A percentile compares a stretch with the other conserved stretches of the same genome.
Evolutionary conservation across 331 rosid species (phyloP).

Genomic region (Quercus lobata): DNA sequence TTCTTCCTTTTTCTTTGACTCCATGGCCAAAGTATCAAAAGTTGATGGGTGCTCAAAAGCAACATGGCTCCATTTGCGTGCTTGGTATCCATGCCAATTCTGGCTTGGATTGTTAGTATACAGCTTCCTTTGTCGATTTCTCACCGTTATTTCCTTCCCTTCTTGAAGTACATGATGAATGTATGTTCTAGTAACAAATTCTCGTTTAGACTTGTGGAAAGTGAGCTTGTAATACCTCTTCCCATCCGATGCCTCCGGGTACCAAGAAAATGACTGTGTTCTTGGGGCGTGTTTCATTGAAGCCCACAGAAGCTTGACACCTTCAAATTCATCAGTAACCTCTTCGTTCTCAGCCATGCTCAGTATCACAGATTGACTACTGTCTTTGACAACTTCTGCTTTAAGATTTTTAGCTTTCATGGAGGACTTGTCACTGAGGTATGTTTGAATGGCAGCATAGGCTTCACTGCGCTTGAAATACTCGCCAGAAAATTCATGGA

Average conservation of each 20-base stretch:
- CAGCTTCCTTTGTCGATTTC: conserved; percentile 52
- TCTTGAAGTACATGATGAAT: conserved; percentile 37
- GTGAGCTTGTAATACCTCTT: conserved; percentile 7
- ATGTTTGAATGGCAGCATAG: conserved; percentile 12
- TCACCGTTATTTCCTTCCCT: conserved; percentile 31
- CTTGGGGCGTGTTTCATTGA: conserved; percentile 33
- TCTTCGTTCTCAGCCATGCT: conserved; percentile 48
- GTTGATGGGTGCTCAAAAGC: conserved; percentile 56
- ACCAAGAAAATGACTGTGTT: conserved; percentile 26
- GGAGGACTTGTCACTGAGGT: conserved; percentile 41
- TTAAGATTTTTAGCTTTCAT: conserved; percentile 32
- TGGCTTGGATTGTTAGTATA: conserved; percentile 33
- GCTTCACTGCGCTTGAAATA: conserved; percentile 30
- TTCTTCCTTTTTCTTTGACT: not conserved
- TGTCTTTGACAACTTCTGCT: conserved; percentile 43
- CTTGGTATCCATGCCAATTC: not conserved
- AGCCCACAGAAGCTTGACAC: conserved; percentile 57
- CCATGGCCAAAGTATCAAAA: conserved; percentile 49
- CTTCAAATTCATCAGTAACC: too few species aligned
- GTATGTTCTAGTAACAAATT: conserved; percentile 20
- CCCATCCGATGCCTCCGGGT: conserved; percentile 17
- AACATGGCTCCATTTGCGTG: conserved; percentile 50
- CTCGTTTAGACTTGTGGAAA: conserved; percentile 38
- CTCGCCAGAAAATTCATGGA: conserved; percentile 45
- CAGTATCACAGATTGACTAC: conserved; percentile 38